Conservation (phyloP, 768 basidiomycete genomes). For the Tricholoma flavovirens region DNA sequence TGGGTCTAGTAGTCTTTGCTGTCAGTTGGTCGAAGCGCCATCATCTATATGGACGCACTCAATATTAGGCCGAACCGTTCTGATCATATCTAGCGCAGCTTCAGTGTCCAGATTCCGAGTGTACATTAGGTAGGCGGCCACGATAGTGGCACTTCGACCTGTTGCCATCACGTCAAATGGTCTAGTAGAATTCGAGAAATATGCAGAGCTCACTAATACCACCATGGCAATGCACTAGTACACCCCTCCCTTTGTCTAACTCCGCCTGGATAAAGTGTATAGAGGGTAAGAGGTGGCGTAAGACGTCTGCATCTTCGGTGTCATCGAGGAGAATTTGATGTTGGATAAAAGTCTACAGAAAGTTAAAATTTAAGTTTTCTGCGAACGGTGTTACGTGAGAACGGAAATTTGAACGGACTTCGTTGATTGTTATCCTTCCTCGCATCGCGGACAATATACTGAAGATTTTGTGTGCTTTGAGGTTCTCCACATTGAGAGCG, state of each 20-base stretch:
- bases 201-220: conserved; percentile 64
- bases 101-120: conserved; percentile 49
- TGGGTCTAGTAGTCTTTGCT: conserved; percentile 59
- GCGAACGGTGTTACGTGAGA: neutral
- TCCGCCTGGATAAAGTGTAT: conserved; percentile 83
- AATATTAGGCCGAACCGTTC: conserved; percentile 56
- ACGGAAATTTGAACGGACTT: conserved; percentile 35
- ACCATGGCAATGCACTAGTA: conserved; percentile 88
- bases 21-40: neutral
- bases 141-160: conserved; percentile 83
- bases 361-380: neutral
- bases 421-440: conserved; percentile 58
- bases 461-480: conserved; percentile 68
- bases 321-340: conserved; percentile 80
- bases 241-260: conserved; percentile 65
- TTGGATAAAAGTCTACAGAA: conserved; percentile 64
- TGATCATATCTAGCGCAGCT: conserved; percentile 65
- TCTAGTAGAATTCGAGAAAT: neutral
- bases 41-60: conserved; percentile 39
- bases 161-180: conserved; percentile 7
- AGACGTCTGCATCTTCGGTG: conserved; percentile 67
- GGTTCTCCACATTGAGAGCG: conserved; percentile 53
- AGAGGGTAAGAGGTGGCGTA: conserved; percentile 70
- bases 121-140: conserved; percentile 87
- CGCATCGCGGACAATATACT: conserved; percentile 72